Evolutionary conservation across 202 grass and related monocot species (phyloP).

Genomic region (Brachypodium distachyon): DNA sequence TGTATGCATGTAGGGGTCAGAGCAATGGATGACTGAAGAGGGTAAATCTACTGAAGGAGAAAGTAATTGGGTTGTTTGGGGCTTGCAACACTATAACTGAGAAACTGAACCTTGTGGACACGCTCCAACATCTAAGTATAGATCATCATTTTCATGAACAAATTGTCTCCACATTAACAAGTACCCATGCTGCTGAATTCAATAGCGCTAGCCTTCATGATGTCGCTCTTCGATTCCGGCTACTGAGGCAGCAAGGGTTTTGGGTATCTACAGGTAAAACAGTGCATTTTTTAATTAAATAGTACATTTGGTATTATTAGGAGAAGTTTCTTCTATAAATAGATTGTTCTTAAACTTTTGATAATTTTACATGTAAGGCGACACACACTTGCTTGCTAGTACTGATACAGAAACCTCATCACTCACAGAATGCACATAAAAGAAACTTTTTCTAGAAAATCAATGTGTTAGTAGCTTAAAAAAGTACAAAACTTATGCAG

Average conservation of each 20-base stretch:
- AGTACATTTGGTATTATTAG: background rate
- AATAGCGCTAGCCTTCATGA: constrained; percentile 25
- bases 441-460: background rate
- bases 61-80: constrained; percentile 19
- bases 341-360: background rate
- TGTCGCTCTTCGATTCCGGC: constrained; percentile 33
- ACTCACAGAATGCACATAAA: background rate
- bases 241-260: constrained; percentile 50
- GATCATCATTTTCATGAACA: constrained; percentile 43
- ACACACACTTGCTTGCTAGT: background rate
- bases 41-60: constrained; percentile 10
- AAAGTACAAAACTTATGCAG: background rate
- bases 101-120: constrained; percentile 30
- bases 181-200: background rate
- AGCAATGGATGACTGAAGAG: constrained; percentile 6
- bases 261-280: constrained; percentile 36
- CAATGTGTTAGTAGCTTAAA: background rate
- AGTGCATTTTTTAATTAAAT: too few species aligned
- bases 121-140: constrained; percentile 36
- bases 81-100: background rate
- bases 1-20: constrained; percentile 9
- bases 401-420: background rate
- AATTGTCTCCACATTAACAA: constrained; percentile 7
- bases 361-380: background rate
- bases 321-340: background rate